These are phyloP conservation scores for Lepraria neglecta DNA, from an alignment of 495 filamentous ascomycete species.

Conservation along the genomic window DNA sequence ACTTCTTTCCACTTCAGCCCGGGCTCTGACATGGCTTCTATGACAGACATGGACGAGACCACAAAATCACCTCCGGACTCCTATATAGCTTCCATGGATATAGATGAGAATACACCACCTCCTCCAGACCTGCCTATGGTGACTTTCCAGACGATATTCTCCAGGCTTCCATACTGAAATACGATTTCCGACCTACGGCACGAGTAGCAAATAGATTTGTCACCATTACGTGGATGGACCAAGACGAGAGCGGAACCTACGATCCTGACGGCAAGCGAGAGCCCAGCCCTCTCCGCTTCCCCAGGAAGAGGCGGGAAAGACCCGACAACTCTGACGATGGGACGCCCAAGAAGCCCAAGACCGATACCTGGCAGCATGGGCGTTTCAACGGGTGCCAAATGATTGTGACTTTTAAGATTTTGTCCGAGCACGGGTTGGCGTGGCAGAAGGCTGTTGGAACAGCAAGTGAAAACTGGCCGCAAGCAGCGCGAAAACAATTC, in stretches of 20 bases:
- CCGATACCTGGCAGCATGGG: slow-evolving; percentile 21
- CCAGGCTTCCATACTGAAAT: slow-evolving; percentile 11
- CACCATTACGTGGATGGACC: slow-evolving; percentile 21
- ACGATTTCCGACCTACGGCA: slow-evolving; percentile 21
- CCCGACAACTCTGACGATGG: slow-evolving; percentile 7
- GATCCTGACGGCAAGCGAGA: slow-evolving; percentile 20
- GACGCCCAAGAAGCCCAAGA: slow-evolving; percentile 15
- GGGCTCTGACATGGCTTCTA: background rate
- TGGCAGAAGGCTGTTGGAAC: slow-evolving; percentile 11
- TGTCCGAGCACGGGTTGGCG: slow-evolving; percentile 9
- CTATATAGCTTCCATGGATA: background rate
- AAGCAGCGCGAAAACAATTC: background rate
- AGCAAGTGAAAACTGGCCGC: slow-evolving; percentile 22
- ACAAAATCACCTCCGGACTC: too few relatives aligned
- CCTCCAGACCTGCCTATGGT: background rate
- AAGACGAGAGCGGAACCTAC: slow-evolving; percentile 24
- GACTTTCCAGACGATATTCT: slow-evolving; percentile 13
- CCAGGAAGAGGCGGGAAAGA: slow-evolving; percentile 12
- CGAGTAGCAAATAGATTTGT: slow-evolving; percentile 12
- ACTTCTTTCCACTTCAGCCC: background rate
- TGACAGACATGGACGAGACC: background rate
- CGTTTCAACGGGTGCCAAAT: slow-evolving; percentile 19
- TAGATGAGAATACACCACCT: slow-evolving; percentile 2
- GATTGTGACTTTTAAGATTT: slow-evolving; percentile 20
- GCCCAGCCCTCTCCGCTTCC: background rate